A percentile compares a stretch with the other conserved stretches of the same genome.
phyloP scores from a whole-genome alignment of 2,329 filamentous ascomycete genomes.

The Venturiaceae sp. region DNA sequence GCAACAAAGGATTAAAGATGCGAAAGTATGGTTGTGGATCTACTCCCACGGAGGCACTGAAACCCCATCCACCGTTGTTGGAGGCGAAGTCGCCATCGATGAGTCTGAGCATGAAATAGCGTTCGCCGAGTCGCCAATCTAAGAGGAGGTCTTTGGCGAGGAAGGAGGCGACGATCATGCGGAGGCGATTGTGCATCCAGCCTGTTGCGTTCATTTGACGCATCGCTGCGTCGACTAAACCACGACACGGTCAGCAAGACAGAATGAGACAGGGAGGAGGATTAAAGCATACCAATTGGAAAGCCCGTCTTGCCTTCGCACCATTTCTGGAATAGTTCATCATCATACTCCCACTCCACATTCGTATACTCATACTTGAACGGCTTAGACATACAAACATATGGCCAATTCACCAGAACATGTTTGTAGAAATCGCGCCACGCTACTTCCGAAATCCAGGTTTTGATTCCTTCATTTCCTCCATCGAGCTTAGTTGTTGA shows the following conservation, averaged over 20 bases:
- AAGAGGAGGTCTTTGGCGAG: constrained; percentile 39
- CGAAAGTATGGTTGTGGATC: constrained; percentile 54
- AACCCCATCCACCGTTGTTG: constrained; percentile 48
- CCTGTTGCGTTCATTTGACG: constrained; percentile 37
- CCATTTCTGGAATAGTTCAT: constrained; percentile 63
- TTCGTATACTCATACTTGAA: constrained; percentile 80
- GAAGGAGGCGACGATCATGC: constrained; percentile 41
- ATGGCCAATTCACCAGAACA: constrained; percentile 77
- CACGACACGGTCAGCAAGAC: background rate
- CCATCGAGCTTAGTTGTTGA: constrained; percentile 54
- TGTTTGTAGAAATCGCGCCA: constrained; percentile 88
- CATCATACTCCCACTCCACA: constrained; percentile 71
- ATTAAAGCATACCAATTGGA: constrained; percentile 51
- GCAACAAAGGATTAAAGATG: constrained; percentile 32
- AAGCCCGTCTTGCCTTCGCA: constrained; percentile 64
- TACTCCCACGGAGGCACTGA: constrained; percentile 58
- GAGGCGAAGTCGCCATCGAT: constrained; percentile 35
- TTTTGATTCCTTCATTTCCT: constrained; percentile 54
- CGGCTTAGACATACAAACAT: constrained; percentile 67
- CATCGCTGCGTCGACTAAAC: constrained; percentile 39
- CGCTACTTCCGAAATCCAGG: constrained; percentile 75
- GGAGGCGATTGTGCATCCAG: constrained; percentile 43
- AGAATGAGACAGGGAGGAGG: background rate
- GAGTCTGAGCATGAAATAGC: constrained; percentile 41
- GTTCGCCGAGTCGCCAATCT: constrained; percentile 39